A percentile compares a stretch with the other conserved stretches of the same genome.
phyloP scores from a whole-genome alignment of 1,284 basidiomycete species.

The Bjerkandera adusta region DNA sequence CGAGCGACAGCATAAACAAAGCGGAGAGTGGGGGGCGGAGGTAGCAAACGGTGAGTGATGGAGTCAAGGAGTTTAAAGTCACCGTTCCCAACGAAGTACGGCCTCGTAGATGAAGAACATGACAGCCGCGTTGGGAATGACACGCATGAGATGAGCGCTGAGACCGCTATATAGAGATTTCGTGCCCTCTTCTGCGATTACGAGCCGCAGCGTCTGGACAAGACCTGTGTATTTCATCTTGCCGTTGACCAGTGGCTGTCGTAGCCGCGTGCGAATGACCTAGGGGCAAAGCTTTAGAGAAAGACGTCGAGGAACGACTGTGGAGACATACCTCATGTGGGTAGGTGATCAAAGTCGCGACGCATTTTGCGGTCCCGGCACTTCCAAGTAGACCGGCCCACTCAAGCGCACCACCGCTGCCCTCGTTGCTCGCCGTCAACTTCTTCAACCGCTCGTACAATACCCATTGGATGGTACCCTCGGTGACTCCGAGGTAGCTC shows the following conservation, averaged over 20 bases:
- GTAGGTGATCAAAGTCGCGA: constrained; percentile 93
- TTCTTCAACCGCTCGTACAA: constrained; percentile 88
- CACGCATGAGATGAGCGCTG: constrained; percentile 92
- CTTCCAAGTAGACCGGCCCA: constrained; percentile 87
- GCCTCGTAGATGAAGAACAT: constrained; percentile 92
- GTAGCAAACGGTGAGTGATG: not conserved
- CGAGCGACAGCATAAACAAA: not conserved
- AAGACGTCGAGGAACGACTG: not conserved
- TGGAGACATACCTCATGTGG: constrained; percentile 83
- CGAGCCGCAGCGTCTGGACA: constrained; percentile 79
- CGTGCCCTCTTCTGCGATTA: constrained; percentile 89
- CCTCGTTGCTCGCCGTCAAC: constrained; percentile 52
- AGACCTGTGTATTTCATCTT: constrained; percentile 87
- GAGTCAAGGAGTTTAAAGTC: constrained; percentile 11
- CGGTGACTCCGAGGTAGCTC: constrained; percentile 93
- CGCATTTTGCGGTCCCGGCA: constrained; percentile 91
- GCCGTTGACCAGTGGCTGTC: constrained; percentile 79
- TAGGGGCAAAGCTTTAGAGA: constrained; percentile 25
- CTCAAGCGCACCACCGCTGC: constrained; percentile 53
- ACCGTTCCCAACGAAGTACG: constrained; percentile 57
- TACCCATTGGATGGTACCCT: constrained; percentile 98
- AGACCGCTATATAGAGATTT: constrained; percentile 89
- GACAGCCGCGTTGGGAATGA: constrained; percentile 95
- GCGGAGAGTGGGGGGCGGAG: not conserved
- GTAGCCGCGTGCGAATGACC: constrained; percentile 90